A percentile compares a stretch with the other conserved stretches of the same genome.
Evolutionary conservation across 1,284 basidiomycete genomes (phyloP).

Genomic region (Tylopilus microsporus): DNA sequence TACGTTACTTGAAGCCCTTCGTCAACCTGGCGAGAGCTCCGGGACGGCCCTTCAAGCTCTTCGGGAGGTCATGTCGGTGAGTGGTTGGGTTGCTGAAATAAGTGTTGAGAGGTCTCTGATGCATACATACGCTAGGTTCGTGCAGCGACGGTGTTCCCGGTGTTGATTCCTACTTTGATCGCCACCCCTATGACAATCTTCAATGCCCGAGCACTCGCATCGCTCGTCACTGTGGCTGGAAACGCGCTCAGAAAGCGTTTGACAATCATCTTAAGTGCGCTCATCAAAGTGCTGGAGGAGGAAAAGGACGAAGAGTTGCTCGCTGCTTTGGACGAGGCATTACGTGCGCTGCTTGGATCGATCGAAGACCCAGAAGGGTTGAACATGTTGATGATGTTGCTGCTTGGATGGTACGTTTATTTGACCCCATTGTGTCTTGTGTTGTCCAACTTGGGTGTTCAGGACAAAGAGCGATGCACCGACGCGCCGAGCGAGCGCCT

Average conservation of each 20-base stretch:
- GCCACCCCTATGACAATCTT: slow-evolving; percentile 89
- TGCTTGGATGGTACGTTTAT: slow-evolving; percentile 74
- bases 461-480: slow-evolving; percentile 79
- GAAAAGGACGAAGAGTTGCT: slow-evolving; percentile 66
- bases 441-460: not conserved
- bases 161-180: slow-evolving; percentile 92
- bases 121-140: slow-evolving; percentile 55
- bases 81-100: slow-evolving; percentile 26
- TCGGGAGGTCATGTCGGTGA: slow-evolving; percentile 88
- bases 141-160: slow-evolving; percentile 93
- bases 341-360: slow-evolving; percentile 69
- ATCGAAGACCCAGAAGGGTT: slow-evolving; percentile 82
- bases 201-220: slow-evolving; percentile 90
- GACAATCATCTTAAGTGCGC: slow-evolving; percentile 68
- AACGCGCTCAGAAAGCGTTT: slow-evolving; percentile 81
- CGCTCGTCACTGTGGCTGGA: slow-evolving; percentile 91
- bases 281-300: slow-evolving; percentile 69
- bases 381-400: slow-evolving; percentile 80
- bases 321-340: slow-evolving; percentile 71
- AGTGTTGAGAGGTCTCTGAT: not conserved
- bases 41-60: slow-evolving; percentile 94
- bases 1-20: slow-evolving; percentile 87
- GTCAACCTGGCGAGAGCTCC: slow-evolving; percentile 84
- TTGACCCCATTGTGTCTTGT: not conserved
- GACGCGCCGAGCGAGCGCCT: slow-evolving; percentile 71